phyloP scores from a whole-genome alignment of 2,329 filamentous ascomycete genomes.

The Ophidiomyces ophidiicola region DNA sequence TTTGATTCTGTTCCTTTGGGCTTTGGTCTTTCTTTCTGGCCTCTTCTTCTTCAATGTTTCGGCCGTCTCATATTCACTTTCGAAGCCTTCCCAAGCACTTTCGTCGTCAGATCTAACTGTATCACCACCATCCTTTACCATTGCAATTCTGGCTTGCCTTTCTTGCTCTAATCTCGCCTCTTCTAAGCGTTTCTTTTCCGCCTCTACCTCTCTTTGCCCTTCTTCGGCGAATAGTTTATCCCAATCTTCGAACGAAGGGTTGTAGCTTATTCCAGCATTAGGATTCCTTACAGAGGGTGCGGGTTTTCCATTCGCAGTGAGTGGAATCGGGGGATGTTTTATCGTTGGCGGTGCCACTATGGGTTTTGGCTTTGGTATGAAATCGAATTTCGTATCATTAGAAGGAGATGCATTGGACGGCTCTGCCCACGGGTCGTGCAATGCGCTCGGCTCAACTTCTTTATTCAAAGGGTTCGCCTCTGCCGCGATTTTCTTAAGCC shows the following conservation, averaged over 20 bases:
- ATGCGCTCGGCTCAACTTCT: slow-evolving; percentile 41
- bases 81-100: slow-evolving; percentile 79
- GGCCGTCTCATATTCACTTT: slow-evolving; percentile 59
- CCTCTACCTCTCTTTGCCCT: slow-evolving; percentile 64
- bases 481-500: slow-evolving; percentile 70
- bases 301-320: slow-evolving; percentile 68
- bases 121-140: slow-evolving; percentile 62
- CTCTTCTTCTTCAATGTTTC: slow-evolving; percentile 60
- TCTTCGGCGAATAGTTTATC: slow-evolving; percentile 61
- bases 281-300: slow-evolving; percentile 70
- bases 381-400: slow-evolving; percentile 47
- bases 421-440: slow-evolving; percentile 68
- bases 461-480: slow-evolving; percentile 38
- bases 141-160: slow-evolving; percentile 56
- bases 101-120: slow-evolving; percentile 72
- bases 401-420: slow-evolving; percentile 25
- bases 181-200: slow-evolving; percentile 61
- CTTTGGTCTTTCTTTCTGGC: slow-evolving; percentile 71
- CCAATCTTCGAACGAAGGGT: slow-evolving; percentile 79
- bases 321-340: slow-evolving; percentile 63
- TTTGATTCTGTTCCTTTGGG: slow-evolving; percentile 78
- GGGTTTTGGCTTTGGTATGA: slow-evolving; percentile 53
- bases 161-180: slow-evolving; percentile 55
- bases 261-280: slow-evolving; percentile 77
- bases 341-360: slow-evolving; percentile 64